Evolutionary conservation across 345 rosid genomes (phyloP), one percentile per base, ranked within the genome.

Genomic region (Citrus glauca): DNA sequence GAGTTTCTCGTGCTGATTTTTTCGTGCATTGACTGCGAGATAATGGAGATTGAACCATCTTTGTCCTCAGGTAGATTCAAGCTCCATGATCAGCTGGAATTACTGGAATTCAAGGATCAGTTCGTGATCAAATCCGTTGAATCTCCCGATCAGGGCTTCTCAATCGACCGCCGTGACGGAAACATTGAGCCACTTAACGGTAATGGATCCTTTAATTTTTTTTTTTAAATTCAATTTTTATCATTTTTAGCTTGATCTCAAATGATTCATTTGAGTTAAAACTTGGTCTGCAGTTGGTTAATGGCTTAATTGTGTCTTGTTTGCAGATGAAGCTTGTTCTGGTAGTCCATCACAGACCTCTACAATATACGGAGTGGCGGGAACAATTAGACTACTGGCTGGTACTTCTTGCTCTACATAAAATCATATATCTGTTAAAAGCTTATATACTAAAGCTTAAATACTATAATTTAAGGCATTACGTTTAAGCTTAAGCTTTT

Each of bases 341-440:
- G 92, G 67, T 40, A 80, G 65, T 72, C 92, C 90, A 9, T 78
- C 77, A 24, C 90, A 68, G 84, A 83, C 86, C 38, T 88, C 92
- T 42, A 86, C 79, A 60, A 88, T 95, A 62, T 91, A 87, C 56
- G 99, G 99, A 1, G 95, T 95, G 11, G 98, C 85, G 48, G 99
- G 97, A 79, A 90, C 94, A 60, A 95, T 95, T 83, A 84, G 94
- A 81, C 86, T 95, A 78, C 82, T 93, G 53, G 95, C 97, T 82
- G 99, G 99, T 95, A 82, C 42, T 9, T 55, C 17, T 73, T 76
- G 63, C 35, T 62, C 16, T 27, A 24, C 35, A 57, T 78, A 35
- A 71, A 22, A 17, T 61, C 7, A 76, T 56, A 63, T 66, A 56
- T 42, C 67, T 17, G 38, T 25, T 78, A 50, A 16, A 50, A 16